Percentiles rank a stretch among this genome's conserved stretches.
Conservation (phyloP, 768 basidiomycete species). For the Kwoniella europaea region DNA sequence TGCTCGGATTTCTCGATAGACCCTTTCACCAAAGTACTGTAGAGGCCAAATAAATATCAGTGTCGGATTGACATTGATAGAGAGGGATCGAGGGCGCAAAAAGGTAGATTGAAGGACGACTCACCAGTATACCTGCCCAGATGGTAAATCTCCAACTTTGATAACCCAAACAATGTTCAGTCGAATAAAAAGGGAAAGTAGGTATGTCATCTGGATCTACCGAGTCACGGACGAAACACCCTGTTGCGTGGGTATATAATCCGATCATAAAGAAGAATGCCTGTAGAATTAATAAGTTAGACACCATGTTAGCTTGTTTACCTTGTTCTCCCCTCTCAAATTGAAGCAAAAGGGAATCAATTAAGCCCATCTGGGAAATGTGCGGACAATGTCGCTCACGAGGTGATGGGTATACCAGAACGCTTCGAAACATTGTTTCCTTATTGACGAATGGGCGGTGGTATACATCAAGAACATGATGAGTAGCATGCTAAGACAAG, state of each 20-base stretch:
- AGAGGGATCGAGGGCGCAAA: too few species aligned
- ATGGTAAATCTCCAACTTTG: constrained; percentile 87
- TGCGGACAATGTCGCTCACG: constrained; percentile 5
- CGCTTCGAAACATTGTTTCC: constrained; percentile 86
- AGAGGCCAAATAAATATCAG: neutral
- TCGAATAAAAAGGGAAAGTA: constrained; percentile 84
- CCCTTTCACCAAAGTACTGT: constrained; percentile 79
- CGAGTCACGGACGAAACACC: constrained; percentile 93
- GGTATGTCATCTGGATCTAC: constrained; percentile 70
- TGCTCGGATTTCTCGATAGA: constrained; percentile 81
- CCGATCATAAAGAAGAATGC: constrained; percentile 40
- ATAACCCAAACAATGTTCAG: constrained; percentile 88
- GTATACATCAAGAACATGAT: constrained; percentile 93
- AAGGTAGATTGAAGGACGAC: too few species aligned
- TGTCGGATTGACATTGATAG: too few species aligned
- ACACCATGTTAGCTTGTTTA: neutral
- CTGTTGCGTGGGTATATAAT: constrained; percentile 77
- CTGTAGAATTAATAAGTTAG: neutral
- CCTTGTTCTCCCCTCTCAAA: neutral
- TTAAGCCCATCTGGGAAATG: too few species aligned
- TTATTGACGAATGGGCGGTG: constrained; percentile 86
- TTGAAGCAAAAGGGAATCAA: neutral
- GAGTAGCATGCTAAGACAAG: constrained; percentile 69
- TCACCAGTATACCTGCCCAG: constrained; percentile 75
- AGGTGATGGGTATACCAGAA: constrained; percentile 95